Percentiles rank a stretch among this genome's conserved stretches.
phyloP scores from a whole-genome alignment of 768 basidiomycete genomes.

The Panaeolus cyanescens region DNA sequence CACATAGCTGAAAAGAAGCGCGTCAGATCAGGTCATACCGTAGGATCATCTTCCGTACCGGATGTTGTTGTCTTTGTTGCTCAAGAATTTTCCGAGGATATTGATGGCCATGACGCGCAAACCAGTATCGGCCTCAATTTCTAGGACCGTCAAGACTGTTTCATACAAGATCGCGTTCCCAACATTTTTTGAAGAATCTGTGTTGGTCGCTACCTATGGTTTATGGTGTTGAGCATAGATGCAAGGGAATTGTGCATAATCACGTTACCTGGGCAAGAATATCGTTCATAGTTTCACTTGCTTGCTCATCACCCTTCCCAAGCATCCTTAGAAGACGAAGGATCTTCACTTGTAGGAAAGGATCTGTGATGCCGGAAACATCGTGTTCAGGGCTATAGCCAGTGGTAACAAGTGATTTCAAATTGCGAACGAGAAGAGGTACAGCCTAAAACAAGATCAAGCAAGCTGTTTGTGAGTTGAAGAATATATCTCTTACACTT shows the following conservation, averaged over 20 bases:
- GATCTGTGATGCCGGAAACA: conserved; percentile 98
- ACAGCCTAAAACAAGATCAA: conserved; percentile 61
- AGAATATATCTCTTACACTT: conserved; percentile 57
- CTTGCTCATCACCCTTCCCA: conserved; percentile 80
- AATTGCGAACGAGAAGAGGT: conserved; percentile 88
- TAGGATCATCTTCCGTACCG: conserved; percentile 51
- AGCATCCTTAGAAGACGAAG: conserved; percentile 87
- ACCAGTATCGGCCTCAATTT: conserved; percentile 96
- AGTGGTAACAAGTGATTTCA: conserved; percentile 93
- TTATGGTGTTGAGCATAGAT: conserved; percentile 5
- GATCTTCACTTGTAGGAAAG: conserved; percentile 93
- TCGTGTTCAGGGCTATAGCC: conserved; percentile 99
- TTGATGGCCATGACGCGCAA: conserved; percentile 99
- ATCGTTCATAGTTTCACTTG: conserved; percentile 98
- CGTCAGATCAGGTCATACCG: not conserved
- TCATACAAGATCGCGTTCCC: conserved; percentile 98
- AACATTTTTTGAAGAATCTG: conserved; percentile 96
- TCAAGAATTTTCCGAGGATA: conserved; percentile 96
- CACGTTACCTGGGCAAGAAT: conserved; percentile 84
- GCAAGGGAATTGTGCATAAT: not conserved
- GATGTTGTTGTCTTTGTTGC: conserved; percentile 98
- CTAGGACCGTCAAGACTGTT: conserved; percentile 92
- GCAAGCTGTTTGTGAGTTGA: conserved; percentile 4
- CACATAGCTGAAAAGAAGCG: conserved; percentile 71
- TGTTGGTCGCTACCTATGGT: conserved; percentile 94